Evolutionary conservation across 2,329 filamentous ascomycete genomes (phyloP), one percentile per base, ranked within the genome.

Genomic region (Neoarthrinium moseri): DNA sequence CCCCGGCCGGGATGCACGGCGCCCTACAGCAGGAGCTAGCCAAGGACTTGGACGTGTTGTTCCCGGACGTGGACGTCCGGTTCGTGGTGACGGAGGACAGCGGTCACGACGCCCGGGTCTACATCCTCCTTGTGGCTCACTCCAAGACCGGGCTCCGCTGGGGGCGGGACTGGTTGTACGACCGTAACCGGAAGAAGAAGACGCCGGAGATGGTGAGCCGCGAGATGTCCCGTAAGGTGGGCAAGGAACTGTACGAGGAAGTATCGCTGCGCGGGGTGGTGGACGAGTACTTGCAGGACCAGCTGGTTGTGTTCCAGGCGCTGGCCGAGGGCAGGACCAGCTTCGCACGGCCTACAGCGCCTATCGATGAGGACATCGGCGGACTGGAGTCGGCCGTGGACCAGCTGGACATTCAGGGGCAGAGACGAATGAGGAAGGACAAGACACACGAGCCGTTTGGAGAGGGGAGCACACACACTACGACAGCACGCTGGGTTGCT

Each of bases 401-500:
- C 52, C 48, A 13, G 56, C 48, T 39, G 17, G 41, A n/a, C 4
- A 15, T 23, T 33, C 43, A 7, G 30, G 48, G 50, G 6, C 47
- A 51, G 39, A 45, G 51, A 37, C 51, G 47, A 24, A 53, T 57
- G 55, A 66, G 62, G 32, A 70, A 60, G 42, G 77, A 82, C 49
- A 72, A 68, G 51, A 67, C 65, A 2, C 52, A 66, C 12, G 64
- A 69, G 46, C 78, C 80, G 0, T 81, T 83, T 54, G 80, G 80
- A 0, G 67, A 79, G 44, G 80, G 80, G 0, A 78, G 72, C 37
- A 64, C 68, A 51, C 81, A 85, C 51, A 71, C 80, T 0, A 72
- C 70, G 33, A 85, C 81, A n/a, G 81, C 77, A 12, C 69, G 80
- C 50, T 85, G 80, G 80, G 75, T 84, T 18, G 69, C 68, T 1